Evolutionary conservation across 176 grass and related monocot genomes (phyloP).

Genomic region (Cenchrus americanus): DNA sequence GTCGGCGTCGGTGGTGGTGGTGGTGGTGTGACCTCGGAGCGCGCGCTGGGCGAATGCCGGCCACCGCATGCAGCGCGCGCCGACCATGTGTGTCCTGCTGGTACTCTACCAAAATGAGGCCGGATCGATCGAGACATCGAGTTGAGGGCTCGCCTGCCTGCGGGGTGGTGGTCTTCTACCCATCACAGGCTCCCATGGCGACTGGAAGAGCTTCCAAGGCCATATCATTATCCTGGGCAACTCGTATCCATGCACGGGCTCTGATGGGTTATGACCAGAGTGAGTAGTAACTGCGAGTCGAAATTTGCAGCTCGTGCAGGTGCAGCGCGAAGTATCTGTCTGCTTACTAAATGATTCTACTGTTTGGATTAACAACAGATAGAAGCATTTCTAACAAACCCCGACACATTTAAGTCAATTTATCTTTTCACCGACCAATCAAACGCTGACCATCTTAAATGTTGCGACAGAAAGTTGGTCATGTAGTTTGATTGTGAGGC

Average conservation of each 20-base stretch:
- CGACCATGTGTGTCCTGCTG: slow-evolving; percentile 3
- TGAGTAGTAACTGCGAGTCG: neutral
- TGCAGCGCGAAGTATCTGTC: too few relatives aligned
- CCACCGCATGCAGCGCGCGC: slow-evolving; percentile 29
- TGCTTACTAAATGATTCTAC: too few relatives aligned
- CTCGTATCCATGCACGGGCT: slow-evolving; percentile 6
- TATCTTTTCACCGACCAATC: too few relatives aligned
- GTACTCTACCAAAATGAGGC: neutral
- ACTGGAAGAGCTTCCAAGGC: neutral
- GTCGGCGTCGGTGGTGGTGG: neutral
- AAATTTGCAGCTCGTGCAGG: neutral
- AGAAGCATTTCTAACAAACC: too few relatives aligned
- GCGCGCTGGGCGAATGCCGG: neutral
- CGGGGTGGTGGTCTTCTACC: neutral
- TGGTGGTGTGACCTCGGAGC: neutral
- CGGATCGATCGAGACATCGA: neutral
- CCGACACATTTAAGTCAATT: too few relatives aligned
- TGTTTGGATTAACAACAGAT: too few relatives aligned
- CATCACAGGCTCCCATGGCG: neutral
- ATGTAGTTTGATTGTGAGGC: too few relatives aligned
- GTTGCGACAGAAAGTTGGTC: too few relatives aligned
- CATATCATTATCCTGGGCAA: neutral
- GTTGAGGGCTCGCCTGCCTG: neutral
- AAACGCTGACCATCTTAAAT: too few relatives aligned
- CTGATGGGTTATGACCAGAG: neutral